Evolutionary conservation across 2,329 filamentous ascomycete species (phyloP).

Genomic region (Sporothrix brasiliensis): DNA sequence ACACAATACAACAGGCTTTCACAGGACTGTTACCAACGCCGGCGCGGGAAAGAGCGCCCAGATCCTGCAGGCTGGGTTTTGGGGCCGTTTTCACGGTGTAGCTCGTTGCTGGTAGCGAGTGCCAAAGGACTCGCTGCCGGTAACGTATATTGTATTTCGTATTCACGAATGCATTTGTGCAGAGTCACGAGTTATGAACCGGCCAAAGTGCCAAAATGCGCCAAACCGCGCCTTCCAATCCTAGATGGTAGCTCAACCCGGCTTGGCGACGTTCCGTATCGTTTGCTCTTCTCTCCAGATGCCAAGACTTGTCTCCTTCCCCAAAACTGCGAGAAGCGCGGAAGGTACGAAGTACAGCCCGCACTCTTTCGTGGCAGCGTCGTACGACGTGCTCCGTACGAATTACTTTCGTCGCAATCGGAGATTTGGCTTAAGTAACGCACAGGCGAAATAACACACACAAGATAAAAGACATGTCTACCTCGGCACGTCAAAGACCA

Average conservation of each 20-base stretch:
- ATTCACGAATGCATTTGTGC: too few species aligned
- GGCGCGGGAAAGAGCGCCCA: conserved; percentile 8
- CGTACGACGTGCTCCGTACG: background rate
- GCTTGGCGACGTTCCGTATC: background rate
- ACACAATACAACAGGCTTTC: background rate
- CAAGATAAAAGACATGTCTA: background rate
- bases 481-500: background rate
- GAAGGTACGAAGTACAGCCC: background rate
- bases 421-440: background rate
- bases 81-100: background rate
- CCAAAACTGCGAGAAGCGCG: conserved; percentile 12
- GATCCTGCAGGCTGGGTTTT: conserved; percentile 5
- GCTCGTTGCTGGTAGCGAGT: background rate
- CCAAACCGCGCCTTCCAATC: background rate
- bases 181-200: too few species aligned
- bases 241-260: background rate
- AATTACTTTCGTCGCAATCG: background rate
- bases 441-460: background rate
- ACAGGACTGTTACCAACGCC: too few species aligned
- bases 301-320: background rate
- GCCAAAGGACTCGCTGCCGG: conserved; percentile 7
- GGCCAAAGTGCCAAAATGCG: background rate
- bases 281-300: background rate
- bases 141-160: too few species aligned
- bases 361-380: background rate